Evolutionary conservation across 2,329 filamentous ascomycete species (phyloP).

Genomic region (Grosmannia clavigera): DNA sequence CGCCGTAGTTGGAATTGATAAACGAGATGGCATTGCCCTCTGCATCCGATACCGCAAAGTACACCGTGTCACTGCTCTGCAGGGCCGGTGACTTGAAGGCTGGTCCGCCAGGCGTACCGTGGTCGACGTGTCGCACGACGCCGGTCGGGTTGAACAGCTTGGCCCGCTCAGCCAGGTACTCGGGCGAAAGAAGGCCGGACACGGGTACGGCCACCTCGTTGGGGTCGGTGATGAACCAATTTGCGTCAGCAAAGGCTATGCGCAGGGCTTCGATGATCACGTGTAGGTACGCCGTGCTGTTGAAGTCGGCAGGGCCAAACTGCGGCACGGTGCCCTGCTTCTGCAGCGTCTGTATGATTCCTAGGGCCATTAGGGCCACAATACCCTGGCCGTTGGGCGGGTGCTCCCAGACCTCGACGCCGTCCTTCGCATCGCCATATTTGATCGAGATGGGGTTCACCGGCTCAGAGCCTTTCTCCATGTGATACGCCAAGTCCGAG

Average conservation of each 20-base stretch:
- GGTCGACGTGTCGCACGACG: constrained; percentile 49
- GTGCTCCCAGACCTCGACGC: constrained; percentile 87
- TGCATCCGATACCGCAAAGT: constrained; percentile 74
- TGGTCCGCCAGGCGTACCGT: constrained; percentile 39
- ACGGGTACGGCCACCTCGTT: constrained; percentile 58
- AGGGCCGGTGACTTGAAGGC: constrained; percentile 55
- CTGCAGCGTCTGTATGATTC: constrained; percentile 81
- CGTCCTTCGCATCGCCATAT: constrained; percentile 35
- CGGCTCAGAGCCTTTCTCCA: constrained; percentile 54
- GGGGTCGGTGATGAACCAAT: constrained; percentile 84
- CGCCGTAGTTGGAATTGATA: constrained; percentile 90
- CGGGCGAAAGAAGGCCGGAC: constrained; percentile 53
- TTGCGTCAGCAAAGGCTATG: constrained; percentile 79
- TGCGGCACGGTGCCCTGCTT: constrained; percentile 58
- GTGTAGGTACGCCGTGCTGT: constrained; percentile 70
- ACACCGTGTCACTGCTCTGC: constrained; percentile 82
- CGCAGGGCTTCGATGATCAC: constrained; percentile 78
- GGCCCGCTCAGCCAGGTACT: constrained; percentile 62
- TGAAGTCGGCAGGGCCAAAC: constrained; percentile 62
- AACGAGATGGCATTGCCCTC: constrained; percentile 87
- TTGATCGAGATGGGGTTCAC: constrained; percentile 75
- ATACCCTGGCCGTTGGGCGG: constrained; percentile 95
- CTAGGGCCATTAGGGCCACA: constrained; percentile 85
- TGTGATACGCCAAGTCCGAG: constrained; percentile 69
- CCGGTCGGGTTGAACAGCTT: constrained; percentile 41